Base-by-base conservation (phyloP, 495 filamentous ascomycete genomes). In the Penicillium pancosmium region DNA sequence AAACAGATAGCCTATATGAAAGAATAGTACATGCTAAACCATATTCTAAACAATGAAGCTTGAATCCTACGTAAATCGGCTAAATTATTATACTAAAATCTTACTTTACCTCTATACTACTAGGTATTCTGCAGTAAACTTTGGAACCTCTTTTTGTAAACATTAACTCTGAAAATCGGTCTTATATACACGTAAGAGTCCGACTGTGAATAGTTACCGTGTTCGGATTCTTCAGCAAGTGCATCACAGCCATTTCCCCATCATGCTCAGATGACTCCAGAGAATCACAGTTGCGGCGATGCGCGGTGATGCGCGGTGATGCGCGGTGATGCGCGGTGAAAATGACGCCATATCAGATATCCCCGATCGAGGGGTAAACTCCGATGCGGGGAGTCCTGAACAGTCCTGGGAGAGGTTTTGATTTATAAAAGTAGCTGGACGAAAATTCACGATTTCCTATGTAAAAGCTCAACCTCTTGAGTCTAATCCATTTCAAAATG, bases 261-360 rank as follows among this genome's bases (percentile, higher is more conserved):
- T 15, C 36, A 38, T 38, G 0, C 35, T 8, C 3, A 38, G 13
- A 38, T 38, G 35, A 11, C 35, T 38, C 19, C 19, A 38, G n/a
- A 9, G 15, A 12, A 38, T 4, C 5, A 9, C 10, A 13, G 36
- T 54, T 21, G 50, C 50, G 49, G n/a, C n/a, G n/a, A n/a, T n/a
- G n/a, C n/a, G n/a, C n/a, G 56, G 27, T 0, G 50, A 59, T 59
- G 15, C 50, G 56, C 50, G 56, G 56, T n/a, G 52, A 46, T 58
- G 15, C 48, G 40, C 35, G 48, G 56, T 19, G 56, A 52, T 31
- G 27, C 27, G 27, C 27, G 27, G 27, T 31, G 5, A 31, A 9
- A 38, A 38, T 38, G 36, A 38, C 36, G 36, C 36, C 15, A 12
- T n/a, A 23, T 38, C 36, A 23, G 23, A 23, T 23, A 38, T 13